These are phyloP conservation scores for Pholiota adiposa DNA, from an alignment of 1,284 basidiomycete species.

Conservation along the genomic window DNA sequence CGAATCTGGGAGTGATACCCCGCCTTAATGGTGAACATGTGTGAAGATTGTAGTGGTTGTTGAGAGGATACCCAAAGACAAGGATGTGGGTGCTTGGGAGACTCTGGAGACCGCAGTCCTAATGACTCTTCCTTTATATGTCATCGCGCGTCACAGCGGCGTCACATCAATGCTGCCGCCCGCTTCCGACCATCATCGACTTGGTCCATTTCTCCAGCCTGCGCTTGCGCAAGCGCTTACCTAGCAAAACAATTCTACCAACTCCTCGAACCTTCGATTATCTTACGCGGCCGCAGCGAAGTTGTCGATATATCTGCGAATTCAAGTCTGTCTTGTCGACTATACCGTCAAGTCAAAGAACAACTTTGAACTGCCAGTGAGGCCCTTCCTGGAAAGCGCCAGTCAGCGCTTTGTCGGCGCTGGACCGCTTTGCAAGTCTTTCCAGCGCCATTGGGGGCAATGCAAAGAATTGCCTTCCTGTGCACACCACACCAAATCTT, in stretches of 20 bases:
- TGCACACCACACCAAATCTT: too few relatives aligned
- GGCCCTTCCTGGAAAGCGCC: too few relatives aligned
- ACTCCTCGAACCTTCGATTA: constrained; percentile 16
- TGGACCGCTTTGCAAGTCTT: too few relatives aligned
- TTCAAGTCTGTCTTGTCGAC: too few relatives aligned
- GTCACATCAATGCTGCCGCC: constrained; percentile 25
- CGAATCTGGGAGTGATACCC: constrained; percentile 52
- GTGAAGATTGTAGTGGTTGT: constrained; percentile 15
- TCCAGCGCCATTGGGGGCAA: background rate
- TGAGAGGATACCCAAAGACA: constrained; percentile 14
- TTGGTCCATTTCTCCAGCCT: too few relatives aligned
- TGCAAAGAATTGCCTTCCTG: background rate
- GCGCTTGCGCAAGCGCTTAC: constrained; percentile 21
- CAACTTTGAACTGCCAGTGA: too few relatives aligned
- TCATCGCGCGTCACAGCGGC: constrained; percentile 12
- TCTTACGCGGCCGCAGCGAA: constrained; percentile 8
- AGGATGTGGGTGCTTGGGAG: constrained; percentile 8
- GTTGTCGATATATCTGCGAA: too few relatives aligned
- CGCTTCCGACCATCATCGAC: too few relatives aligned
- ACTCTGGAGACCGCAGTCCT: constrained; percentile 19
- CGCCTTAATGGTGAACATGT: constrained; percentile 56
- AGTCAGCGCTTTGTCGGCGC: too few relatives aligned
- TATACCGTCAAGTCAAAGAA: too few relatives aligned
- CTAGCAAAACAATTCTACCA: constrained; percentile 12
- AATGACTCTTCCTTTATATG: constrained; percentile 20